Conservation (phyloP, 2,329 filamentous ascomycete species). For the Paecilomyces niveus region DNA sequence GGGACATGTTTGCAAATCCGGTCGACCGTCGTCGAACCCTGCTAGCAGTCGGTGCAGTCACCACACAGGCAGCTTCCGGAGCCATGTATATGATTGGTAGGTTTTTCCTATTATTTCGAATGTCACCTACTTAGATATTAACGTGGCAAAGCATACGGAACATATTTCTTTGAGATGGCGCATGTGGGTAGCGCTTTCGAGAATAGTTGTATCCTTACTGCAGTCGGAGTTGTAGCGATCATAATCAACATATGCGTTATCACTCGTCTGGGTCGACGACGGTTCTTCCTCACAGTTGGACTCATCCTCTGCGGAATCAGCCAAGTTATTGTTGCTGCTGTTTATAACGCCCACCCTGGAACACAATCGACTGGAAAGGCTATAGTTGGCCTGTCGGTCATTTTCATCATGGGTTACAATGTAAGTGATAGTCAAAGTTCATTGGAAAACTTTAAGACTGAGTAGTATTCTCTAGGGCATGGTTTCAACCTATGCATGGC, state of each 20-base stretch:
- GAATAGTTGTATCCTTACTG: conserved; percentile 50
- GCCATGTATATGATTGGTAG: conserved; percentile 52
- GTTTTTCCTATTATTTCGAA: conserved; percentile 4
- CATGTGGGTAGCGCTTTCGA: conserved; percentile 49
- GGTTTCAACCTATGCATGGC: conserved; percentile 51
- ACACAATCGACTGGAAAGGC: conserved; percentile 22
- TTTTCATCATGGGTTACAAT: conserved; percentile 51
- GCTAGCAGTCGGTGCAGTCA: conserved; percentile 42
- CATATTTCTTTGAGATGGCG: conserved; percentile 57
- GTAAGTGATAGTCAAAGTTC: conserved; percentile 4
- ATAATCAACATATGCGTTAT: conserved; percentile 48
- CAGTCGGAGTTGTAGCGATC: conserved; percentile 50
- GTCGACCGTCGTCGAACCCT: conserved; percentile 47
- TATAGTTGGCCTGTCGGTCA: conserved; percentile 47
- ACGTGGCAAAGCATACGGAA: conserved; percentile 41
- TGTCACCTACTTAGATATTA: not conserved
- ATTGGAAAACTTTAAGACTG: not conserved
- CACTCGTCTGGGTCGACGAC: conserved; percentile 46
- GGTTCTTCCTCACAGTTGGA: conserved; percentile 47
- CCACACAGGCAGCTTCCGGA: conserved; percentile 47
- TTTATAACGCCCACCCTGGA: conserved; percentile 42
- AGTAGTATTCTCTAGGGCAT: conserved; percentile 28
- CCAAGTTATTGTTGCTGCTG: conserved; percentile 48
- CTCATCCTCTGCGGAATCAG: conserved; percentile 47
- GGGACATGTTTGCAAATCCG: conserved; percentile 46